Evolutionary conservation across 2,329 filamentous ascomycete species (phyloP).

Genomic region (Anisogramma anomala): DNA sequence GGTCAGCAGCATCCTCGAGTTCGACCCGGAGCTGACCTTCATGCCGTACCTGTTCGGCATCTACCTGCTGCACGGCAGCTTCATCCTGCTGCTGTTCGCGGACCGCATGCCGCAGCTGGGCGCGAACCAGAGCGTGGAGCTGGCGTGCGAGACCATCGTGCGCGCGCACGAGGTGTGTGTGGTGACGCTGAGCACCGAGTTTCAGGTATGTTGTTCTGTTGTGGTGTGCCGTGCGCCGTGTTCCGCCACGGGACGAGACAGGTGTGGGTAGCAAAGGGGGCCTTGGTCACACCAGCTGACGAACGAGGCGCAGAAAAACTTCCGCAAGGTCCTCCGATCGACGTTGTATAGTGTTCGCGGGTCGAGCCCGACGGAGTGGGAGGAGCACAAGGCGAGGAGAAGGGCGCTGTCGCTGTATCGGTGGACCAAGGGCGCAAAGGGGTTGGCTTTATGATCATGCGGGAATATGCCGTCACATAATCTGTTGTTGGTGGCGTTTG

Average conservation of each 20-base stretch:
- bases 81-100: slow-evolving; percentile 36
- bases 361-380: slow-evolving; percentile 27
- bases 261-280: no score
- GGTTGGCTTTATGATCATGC: slow-evolving; percentile 21
- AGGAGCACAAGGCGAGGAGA: slow-evolving; percentile 33
- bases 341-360: slow-evolving; percentile 36
- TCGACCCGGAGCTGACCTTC: slow-evolving; percentile 39
- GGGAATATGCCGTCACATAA: no score
- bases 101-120: slow-evolving; percentile 37
- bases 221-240: slow-evolving; percentile 2
- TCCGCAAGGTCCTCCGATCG: slow-evolving; percentile 39
- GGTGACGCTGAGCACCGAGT: slow-evolving; percentile 37
- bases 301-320: slow-evolving; percentile 33
- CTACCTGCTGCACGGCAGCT: slow-evolving; percentile 39
- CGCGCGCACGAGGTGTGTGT: slow-evolving; percentile 39
- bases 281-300: no score
- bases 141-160: slow-evolving; percentile 38
- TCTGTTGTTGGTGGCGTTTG: no score
- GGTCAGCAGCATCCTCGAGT: slow-evolving; percentile 32
- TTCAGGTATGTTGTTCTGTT: no score
- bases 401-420: slow-evolving; percentile 42
- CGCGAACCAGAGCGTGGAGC: slow-evolving; percentile 32
- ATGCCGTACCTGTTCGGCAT: slow-evolving; percentile 43
- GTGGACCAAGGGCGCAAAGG: slow-evolving; percentile 32
- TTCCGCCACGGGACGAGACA: neutral